Conservation (phyloP, 2,329 filamentous ascomycete species). For the Chalara sp. region DNA sequence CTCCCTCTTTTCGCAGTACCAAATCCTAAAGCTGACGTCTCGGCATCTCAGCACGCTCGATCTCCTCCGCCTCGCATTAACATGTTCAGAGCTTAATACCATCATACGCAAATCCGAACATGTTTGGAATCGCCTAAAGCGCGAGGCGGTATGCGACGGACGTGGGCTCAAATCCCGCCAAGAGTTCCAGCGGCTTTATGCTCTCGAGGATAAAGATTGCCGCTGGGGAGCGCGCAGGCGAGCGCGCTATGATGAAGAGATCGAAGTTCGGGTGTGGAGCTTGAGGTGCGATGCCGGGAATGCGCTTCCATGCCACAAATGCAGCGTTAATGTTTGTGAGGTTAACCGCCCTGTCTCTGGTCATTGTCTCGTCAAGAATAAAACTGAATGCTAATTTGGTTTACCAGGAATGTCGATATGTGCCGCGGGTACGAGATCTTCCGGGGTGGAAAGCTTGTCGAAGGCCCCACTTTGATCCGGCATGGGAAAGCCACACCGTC, state of each 20-base stretch:
- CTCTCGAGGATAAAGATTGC: not conserved
- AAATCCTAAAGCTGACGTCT: conserved; percentile 2
- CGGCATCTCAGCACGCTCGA: conserved; percentile 6
- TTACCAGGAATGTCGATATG: conserved; percentile 9
- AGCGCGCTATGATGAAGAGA: conserved; percentile 8
- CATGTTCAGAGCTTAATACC: conserved; percentile 5
- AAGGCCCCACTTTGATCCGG: conserved; percentile 3
- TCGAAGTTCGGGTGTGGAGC: conserved; percentile 13
- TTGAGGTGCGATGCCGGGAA: conserved; percentile 8
- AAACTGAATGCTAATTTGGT: not conserved
- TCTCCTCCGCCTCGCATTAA: conserved; percentile 7
- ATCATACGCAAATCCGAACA: conserved; percentile 2
- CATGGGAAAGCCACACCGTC: not conserved
- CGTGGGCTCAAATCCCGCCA: conserved; percentile 7
- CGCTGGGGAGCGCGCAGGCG: not conserved
- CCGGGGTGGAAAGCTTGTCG: conserved; percentile 1
- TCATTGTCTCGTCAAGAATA: not conserved
- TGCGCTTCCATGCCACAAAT: conserved; percentile 8
- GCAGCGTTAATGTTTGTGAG: conserved; percentile 11
- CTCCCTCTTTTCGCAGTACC: conserved; percentile 5
- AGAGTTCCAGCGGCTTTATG: conserved; percentile 4
- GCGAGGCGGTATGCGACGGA: conserved; percentile 7
- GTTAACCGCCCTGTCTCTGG: not conserved
- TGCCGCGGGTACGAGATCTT: conserved; percentile 7
- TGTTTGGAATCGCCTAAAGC: conserved; percentile 5